These are phyloP conservation scores for Pyricularia sp. DNA, from an alignment of 2,329 filamentous ascomycete genomes.

Conservation along the genomic window DNA sequence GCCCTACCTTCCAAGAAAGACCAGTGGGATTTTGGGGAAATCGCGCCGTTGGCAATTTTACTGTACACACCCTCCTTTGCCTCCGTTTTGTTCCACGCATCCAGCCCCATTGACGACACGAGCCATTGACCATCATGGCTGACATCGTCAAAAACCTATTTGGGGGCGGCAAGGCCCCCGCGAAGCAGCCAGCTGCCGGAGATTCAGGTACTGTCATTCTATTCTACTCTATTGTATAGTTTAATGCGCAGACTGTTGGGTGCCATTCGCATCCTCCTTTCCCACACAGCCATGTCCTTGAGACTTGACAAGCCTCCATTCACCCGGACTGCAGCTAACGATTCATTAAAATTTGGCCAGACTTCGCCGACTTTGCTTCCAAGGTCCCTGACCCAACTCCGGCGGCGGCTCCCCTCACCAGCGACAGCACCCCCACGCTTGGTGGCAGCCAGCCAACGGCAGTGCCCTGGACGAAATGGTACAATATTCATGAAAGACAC, in stretches of 20 bases:
- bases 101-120: conserved; percentile 8
- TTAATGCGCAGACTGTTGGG: background rate
- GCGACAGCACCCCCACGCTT: conserved; percentile 31
- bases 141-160: conserved; percentile 59
- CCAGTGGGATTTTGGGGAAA: background rate
- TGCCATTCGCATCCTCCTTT: conserved; percentile 1
- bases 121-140: conserved; percentile 31
- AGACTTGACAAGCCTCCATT: background rate
- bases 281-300: background rate
- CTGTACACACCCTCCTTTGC: background rate
- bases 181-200: conserved; percentile 36
- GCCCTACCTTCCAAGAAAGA: background rate
- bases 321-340: background rate
- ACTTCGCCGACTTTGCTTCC: conserved; percentile 84
- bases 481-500: conserved; percentile 89
- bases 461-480: conserved; percentile 86
- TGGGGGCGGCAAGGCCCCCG: conserved; percentile 54
- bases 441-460: conserved; percentile 34
- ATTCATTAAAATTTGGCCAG: conserved; percentile 32
- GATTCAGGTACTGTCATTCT: conserved; percentile 50
- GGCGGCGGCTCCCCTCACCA: conserved; percentile 31
- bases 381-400: conserved; percentile 60
- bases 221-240: background rate
- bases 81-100: background rate
- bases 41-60: background rate